Percentiles rank a stretch among this genome's conserved stretches.
These are phyloP conservation scores for Candida bentonensis DNA, from an alignment of 805 yeast genomes.

Conservation along the genomic window DNA sequence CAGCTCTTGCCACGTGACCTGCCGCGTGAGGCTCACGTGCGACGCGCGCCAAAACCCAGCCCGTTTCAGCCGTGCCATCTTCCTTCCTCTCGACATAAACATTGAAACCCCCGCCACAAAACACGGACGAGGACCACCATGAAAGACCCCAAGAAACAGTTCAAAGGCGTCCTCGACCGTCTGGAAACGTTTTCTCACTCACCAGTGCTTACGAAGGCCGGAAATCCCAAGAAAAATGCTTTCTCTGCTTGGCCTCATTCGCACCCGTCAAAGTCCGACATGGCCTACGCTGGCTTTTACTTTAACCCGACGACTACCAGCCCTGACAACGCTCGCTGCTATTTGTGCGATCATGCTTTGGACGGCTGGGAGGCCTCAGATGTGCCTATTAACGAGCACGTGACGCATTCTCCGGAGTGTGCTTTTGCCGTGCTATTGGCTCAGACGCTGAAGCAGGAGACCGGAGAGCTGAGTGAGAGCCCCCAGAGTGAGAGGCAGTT, in stretches of 20 bases:
- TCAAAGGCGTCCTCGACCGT: not conserved
- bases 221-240: not conserved
- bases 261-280: slow-evolving; percentile 16
- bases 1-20: too few relatives aligned
- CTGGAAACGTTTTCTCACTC: not conserved
- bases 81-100: too few relatives aligned
- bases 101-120: too few relatives aligned
- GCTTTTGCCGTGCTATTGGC: slow-evolving; percentile 19
- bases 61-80: too few relatives aligned
- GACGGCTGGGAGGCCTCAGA: slow-evolving; percentile 44
- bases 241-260: slow-evolving; percentile 14
- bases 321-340: slow-evolving; percentile 45
- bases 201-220: not conserved
- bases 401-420: slow-evolving; percentile 22
- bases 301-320: slow-evolving; percentile 31
- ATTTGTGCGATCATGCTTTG: slow-evolving; percentile 38
- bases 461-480: not conserved
- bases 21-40: too few relatives aligned
- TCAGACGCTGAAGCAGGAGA: not conserved
- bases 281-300: slow-evolving; percentile 50
- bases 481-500: not conserved
- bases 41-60: too few relatives aligned
- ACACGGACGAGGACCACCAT: too few relatives aligned
- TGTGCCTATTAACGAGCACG: slow-evolving; percentile 38
- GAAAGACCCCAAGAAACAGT: not conserved